Evolutionary conservation across 2,329 filamentous ascomycete genomes (phyloP), one percentile per base, ranked within the genome.

Genomic region (Fusarium continuum): DNA sequence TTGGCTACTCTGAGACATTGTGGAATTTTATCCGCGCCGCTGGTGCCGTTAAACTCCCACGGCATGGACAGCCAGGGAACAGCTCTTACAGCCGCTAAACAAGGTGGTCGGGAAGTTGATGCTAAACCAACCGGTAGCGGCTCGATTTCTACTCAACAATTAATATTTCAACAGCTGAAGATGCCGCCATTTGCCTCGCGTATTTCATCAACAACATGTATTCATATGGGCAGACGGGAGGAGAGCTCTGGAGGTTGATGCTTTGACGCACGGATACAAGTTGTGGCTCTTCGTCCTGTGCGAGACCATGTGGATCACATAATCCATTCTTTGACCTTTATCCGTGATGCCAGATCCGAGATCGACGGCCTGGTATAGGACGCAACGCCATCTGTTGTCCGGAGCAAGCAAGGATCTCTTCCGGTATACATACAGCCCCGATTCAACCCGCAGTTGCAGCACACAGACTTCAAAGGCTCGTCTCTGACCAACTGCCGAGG

Each of bases 401-500:
- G 36, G 35, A 48, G 54, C 47, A 46, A 39, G 43, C 36, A 38
- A 61, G 40, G 29, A 20, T 32, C 23, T 10, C 29, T 45, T 44
- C 31, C 29, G 39, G 28, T 41, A 20, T 29, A 25, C 29, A 19
- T 17, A 38, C 53, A 32, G 31, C 25, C 25, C 10, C 34, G 31
- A 10, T 34, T 22, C n/a, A 17, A 36, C 40, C 36, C 34, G 17
- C 16, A n/a, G 45, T 13, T 22, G 40, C 31, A 35, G 11, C 23
- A 38, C 19, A 53, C 19, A 17, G 22, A 25, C 25, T 9, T 13
- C 13, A 26, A 40, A 23, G 28, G 17, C 17, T 35, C 20, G 28
- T 34, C 23, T 34, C 32, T 64, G 26, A 36, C 23, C 36, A 61
- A 65, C 40, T 65, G 31, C 61, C 61, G 55, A 26, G 34, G 43